These are phyloP conservation scores for Trichoderma parareesei DNA, from an alignment of 495 filamentous ascomycete species.

Conservation along the genomic window DNA sequence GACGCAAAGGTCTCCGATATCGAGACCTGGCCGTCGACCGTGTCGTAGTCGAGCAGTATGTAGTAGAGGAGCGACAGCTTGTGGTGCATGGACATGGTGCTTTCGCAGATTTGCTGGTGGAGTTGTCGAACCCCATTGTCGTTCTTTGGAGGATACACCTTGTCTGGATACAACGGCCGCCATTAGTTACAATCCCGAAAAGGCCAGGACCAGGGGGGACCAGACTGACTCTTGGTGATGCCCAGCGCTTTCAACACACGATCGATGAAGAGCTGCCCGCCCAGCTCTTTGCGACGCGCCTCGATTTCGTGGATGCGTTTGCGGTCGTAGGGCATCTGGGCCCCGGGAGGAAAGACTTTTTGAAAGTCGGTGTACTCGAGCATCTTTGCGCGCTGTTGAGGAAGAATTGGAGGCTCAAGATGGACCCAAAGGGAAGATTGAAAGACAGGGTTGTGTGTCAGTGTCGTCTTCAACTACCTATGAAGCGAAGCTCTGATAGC, in stretches of 20 bases:
- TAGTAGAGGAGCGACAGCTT: constrained; percentile 77
- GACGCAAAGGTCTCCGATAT: constrained; percentile 51
- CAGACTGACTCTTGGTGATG: constrained; percentile 52
- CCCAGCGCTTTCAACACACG: constrained; percentile 61
- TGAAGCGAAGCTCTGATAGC: background rate
- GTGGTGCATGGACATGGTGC: constrained; percentile 54
- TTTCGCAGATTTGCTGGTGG: constrained; percentile 52
- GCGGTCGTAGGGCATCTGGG: constrained; percentile 54
- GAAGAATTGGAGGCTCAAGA: background rate
- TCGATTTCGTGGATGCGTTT: constrained; percentile 50
- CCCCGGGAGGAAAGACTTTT: constrained; percentile 53
- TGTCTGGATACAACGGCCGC: constrained; percentile 27
- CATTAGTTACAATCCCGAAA: constrained; percentile 8
- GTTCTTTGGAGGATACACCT: constrained; percentile 61
- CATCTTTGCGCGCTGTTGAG: constrained; percentile 19
- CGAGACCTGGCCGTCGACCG: constrained; percentile 32
- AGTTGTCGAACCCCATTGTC: constrained; percentile 56
- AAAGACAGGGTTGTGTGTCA: background rate
- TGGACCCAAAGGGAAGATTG: background rate
- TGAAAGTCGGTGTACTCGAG: constrained; percentile 49
- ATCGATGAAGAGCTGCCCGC: constrained; percentile 67
- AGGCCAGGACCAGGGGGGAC: background rate
- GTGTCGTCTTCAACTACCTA: too few species aligned
- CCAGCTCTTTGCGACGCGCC: constrained; percentile 51
- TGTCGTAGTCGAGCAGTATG: constrained; percentile 64